phyloP scores from a whole-genome alignment of 2,329 filamentous ascomycete species.

The Talaromyces sp. region DNA sequence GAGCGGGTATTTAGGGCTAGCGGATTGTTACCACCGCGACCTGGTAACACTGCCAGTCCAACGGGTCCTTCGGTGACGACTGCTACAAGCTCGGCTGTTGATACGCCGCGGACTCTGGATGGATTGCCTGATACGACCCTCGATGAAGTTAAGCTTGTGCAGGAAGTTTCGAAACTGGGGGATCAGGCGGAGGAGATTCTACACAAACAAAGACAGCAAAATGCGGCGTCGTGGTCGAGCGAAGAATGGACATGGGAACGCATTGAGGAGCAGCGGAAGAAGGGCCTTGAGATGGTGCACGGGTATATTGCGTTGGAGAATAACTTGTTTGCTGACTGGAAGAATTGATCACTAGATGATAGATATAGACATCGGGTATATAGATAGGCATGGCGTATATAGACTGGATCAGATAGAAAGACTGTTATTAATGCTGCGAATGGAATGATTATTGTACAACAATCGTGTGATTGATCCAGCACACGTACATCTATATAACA shows the following conservation, averaged over 20 bases:
- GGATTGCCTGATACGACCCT: constrained; percentile 30
- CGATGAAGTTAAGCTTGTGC: constrained; percentile 34
- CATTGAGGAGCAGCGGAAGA: constrained; percentile 56
- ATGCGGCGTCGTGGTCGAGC: constrained; percentile 31
- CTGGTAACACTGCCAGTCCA: constrained; percentile 49
- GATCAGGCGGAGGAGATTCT: constrained; percentile 29
- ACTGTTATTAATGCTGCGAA: neutral
- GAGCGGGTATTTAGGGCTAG: constrained; percentile 69
- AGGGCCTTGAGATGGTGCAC: constrained; percentile 55
- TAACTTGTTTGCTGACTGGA: constrained; percentile 49
- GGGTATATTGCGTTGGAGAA: constrained; percentile 55
- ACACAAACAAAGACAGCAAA: constrained; percentile 31
- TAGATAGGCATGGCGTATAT: neutral
- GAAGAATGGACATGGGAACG: constrained; percentile 59
- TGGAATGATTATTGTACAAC: neutral
- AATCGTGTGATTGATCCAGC: neutral
- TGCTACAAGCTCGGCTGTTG: constrained; percentile 24
- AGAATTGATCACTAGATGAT: constrained; percentile 1
- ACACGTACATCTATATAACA: neutral
- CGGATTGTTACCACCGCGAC: constrained; percentile 69
- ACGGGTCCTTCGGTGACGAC: constrained; percentile 9
- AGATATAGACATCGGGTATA: neutral
- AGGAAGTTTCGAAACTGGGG: constrained; percentile 36
- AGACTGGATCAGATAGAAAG: neutral
- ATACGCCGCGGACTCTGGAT: constrained; percentile 32